These are phyloP conservation scores for Sporisorium scitamineum DNA, from an alignment of 1,284 basidiomycete genomes.

Conservation along the genomic window DNA sequence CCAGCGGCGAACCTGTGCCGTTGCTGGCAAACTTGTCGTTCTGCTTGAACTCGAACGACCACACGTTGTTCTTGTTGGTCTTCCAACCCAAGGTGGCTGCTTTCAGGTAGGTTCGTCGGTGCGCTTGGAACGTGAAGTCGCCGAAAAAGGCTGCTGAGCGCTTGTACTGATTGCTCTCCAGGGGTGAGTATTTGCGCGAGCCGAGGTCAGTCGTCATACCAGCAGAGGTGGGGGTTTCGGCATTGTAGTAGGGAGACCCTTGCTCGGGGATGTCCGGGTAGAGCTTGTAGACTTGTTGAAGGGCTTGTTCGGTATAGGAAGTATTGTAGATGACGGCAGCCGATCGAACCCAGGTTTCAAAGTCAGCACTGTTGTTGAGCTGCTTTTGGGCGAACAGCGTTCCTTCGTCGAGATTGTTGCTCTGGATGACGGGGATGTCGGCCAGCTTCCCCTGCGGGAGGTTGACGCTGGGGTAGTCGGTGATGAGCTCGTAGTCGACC, in stretches of 20 bases:
- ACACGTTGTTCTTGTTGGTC: constrained; percentile 23
- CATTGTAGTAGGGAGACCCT: constrained; percentile 45
- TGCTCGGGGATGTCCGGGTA: constrained; percentile 35
- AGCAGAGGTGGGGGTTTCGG: constrained; percentile 22
- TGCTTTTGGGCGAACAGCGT: constrained; percentile 25
- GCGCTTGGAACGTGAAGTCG: constrained; percentile 45
- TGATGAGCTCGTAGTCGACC: constrained; percentile 49
- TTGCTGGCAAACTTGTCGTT: constrained; percentile 34
- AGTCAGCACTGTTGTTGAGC: constrained; percentile 25
- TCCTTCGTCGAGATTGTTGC: constrained; percentile 51
- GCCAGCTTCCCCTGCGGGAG: constrained; percentile 36
- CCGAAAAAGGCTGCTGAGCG: constrained; percentile 31
- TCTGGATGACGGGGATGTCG: constrained; percentile 48
- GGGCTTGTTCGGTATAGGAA: constrained; percentile 29
- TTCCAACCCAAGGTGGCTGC: constrained; percentile 11
- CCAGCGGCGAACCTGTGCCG: constrained; percentile 20
- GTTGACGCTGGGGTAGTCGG: constrained; percentile 34
- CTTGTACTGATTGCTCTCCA: constrained; percentile 37
- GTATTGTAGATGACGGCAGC: constrained; percentile 41
- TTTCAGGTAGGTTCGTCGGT: constrained; percentile 22
- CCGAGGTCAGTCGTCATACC: constrained; percentile 20
- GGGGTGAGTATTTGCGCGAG: constrained; percentile 24
- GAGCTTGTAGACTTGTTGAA: constrained; percentile 23
- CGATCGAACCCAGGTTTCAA: constrained; percentile 26
- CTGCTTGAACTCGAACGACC: constrained; percentile 35